Percentiles rank a stretch among this genome's conserved stretches.
Evolutionary conservation across 2,329 filamentous ascomycete genomes (phyloP).

Genomic region (Leptographium radiaticola): DNA sequence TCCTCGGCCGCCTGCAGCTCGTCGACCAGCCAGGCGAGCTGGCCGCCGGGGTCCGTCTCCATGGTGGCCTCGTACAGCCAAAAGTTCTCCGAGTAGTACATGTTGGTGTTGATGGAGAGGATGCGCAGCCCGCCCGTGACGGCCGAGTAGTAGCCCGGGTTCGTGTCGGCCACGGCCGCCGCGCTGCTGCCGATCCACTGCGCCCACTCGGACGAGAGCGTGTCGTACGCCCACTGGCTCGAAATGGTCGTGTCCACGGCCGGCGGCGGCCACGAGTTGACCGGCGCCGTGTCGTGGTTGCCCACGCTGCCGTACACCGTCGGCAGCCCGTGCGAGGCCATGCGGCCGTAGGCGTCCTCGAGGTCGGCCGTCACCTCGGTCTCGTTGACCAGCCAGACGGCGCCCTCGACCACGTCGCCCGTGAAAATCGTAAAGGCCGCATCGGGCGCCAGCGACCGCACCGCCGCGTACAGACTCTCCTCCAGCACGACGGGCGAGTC

Average conservation of each 20-base stretch:
- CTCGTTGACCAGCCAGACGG: constrained; percentile 30
- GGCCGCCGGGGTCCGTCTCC: constrained; percentile 34
- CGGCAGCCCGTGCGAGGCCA: constrained; percentile 22
- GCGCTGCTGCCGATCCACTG: constrained; percentile 27
- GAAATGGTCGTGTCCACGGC: background rate
- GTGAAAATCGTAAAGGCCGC: constrained; percentile 43
- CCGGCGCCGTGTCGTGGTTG: constrained; percentile 41
- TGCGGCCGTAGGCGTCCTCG: constrained; percentile 31
- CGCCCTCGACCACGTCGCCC: constrained; percentile 42
- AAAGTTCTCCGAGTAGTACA: constrained; percentile 44
- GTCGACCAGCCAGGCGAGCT: constrained; percentile 39
- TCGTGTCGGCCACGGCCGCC: constrained; percentile 19
- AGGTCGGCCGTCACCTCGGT: constrained; percentile 20
- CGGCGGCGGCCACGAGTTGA: constrained; percentile 27
- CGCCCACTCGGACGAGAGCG: constrained; percentile 30
- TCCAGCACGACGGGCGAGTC: constrained; percentile 38
- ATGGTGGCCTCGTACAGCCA: constrained; percentile 37
- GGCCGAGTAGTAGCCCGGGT: constrained; percentile 8
- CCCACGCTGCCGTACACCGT: constrained; percentile 39
- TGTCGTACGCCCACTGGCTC: constrained; percentile 36
- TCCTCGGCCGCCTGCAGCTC: constrained; percentile 39
- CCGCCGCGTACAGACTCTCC: constrained; percentile 40
- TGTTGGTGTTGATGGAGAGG: constrained; percentile 45
- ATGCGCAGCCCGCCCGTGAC: constrained; percentile 31
- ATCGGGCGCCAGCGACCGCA: constrained; percentile 30